Evolutionary conservation across 2,329 filamentous ascomycete species (phyloP).

Genomic region (Talaromyces sp.): DNA sequence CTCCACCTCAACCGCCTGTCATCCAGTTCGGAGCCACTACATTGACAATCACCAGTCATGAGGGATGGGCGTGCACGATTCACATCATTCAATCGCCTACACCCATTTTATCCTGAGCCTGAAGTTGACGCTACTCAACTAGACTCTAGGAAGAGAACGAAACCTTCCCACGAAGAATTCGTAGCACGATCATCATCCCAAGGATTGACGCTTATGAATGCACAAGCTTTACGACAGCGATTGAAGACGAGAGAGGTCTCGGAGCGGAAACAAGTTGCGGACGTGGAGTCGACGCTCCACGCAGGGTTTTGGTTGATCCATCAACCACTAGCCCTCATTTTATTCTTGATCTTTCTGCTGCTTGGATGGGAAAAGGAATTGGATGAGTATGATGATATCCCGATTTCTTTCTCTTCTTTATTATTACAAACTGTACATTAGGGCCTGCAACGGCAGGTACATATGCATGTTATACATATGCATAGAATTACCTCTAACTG

Average conservation of each 20-base stretch:
- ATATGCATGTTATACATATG: conserved; percentile 2
- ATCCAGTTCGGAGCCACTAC: conserved; percentile 90
- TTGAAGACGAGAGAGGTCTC: conserved; percentile 72
- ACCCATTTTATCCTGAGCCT: conserved; percentile 37
- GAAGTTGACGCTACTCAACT: conserved; percentile 21
- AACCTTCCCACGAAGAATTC: conserved; percentile 3
- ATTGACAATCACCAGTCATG: conserved; percentile 89
- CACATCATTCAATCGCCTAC: conserved; percentile 40
- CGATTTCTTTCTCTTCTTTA: background rate
- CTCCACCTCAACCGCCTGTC: conserved; percentile 94
- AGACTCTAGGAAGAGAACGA: background rate
- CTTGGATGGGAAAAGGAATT: background rate
- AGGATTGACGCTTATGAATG: conserved; percentile 52
- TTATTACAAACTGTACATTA: conserved; percentile 9
- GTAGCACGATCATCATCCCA: conserved; percentile 35
- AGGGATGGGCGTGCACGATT: conserved; percentile 61
- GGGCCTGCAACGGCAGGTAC: background rate
- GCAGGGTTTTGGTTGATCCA: conserved; percentile 34
- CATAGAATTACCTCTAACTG: background rate
- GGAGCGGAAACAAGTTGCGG: conserved; percentile 85
- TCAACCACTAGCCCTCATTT: background rate
- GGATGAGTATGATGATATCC: conserved; percentile 2
- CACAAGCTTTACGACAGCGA: conserved; percentile 64
- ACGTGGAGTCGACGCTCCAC: conserved; percentile 56
- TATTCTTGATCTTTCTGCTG: background rate